A percentile compares a stretch with the other conserved stretches of the same genome.
Conservation (phyloP, 139 green algal genomes). For the Eudorina sp. region DNA sequence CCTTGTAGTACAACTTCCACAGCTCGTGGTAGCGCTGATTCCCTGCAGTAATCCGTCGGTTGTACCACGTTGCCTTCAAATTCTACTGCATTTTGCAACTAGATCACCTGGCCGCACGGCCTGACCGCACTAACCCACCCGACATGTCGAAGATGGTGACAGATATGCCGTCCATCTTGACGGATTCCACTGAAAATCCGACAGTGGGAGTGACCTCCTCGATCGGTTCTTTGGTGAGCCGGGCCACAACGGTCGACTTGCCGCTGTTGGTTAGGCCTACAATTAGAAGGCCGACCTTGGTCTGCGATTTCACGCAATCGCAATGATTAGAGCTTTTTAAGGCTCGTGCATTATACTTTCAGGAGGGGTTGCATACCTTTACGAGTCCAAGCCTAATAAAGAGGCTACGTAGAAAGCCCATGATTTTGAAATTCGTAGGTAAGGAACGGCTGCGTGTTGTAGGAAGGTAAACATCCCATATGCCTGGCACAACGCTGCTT, state of each 20-base stretch:
- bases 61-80: too few species aligned
- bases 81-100: background rate
- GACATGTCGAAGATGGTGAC: constrained; percentile 87
- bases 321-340: too few species aligned
- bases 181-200: constrained; percentile 32
- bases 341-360: too few species aligned
- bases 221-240: constrained; percentile 36
- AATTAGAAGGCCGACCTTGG: constrained; percentile 24
- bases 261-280: constrained; percentile 45
- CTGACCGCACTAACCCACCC: background rate
- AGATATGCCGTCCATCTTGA: constrained; percentile 56
- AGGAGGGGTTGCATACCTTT: constrained; percentile 21
- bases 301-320: background rate
- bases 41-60: constrained; percentile 56
- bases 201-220: constrained; percentile 41
- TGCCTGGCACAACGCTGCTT: too few species aligned
- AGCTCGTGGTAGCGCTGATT: constrained; percentile 73
- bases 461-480: too few species aligned
- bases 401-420: constrained; percentile 24
- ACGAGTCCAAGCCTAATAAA: constrained; percentile 32
- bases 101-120: background rate
- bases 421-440: too few species aligned
- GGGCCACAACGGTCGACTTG: constrained; percentile 32
- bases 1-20: constrained; percentile 82
- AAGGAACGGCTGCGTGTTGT: too few species aligned